Evolutionary conservation across 2,329 filamentous ascomycete genomes (phyloP).

Genomic region (Talaromyces sp.): DNA sequence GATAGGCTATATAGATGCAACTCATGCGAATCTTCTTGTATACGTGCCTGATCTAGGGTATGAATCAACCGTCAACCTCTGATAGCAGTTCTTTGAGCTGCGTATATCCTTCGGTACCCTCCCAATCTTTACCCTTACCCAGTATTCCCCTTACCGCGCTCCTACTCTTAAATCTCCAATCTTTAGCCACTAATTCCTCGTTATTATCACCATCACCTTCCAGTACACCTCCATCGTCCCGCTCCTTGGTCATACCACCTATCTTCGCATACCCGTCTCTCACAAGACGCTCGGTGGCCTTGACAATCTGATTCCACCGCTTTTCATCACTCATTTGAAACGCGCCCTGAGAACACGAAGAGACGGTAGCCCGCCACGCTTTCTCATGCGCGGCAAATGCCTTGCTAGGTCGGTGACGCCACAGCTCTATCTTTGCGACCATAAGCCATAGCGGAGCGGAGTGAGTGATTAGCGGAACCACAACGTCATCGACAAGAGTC

Average conservation of each 20-base stretch:
- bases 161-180: conserved; percentile 85
- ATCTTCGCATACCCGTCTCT: conserved; percentile 74
- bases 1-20: not conserved
- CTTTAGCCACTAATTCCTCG: conserved; percentile 62
- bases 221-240: conserved; percentile 44
- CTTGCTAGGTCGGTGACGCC: conserved; percentile 64
- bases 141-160: conserved; percentile 79
- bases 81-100: conserved; percentile 37
- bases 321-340: conserved; percentile 55
- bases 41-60: not conserved
- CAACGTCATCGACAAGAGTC: conserved; percentile 66
- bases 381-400: conserved; percentile 84
- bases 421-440: conserved; percentile 67
- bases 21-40: not conserved
- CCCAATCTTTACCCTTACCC: conserved; percentile 72
- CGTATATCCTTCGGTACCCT: conserved; percentile 55
- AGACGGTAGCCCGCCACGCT: conserved; percentile 71
- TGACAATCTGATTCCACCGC: conserved; percentile 69
- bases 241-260: conserved; percentile 57
- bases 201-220: conserved; percentile 31
- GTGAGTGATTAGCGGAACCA: conserved; percentile 80
- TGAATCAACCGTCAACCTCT: conserved; percentile 31
- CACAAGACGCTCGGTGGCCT: conserved; percentile 75
- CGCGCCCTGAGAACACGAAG: conserved; percentile 41
- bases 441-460: conserved; percentile 74